Conservation (phyloP, 2,329 filamentous ascomycete species). For the Cladosporium cucumerinum region DNA sequence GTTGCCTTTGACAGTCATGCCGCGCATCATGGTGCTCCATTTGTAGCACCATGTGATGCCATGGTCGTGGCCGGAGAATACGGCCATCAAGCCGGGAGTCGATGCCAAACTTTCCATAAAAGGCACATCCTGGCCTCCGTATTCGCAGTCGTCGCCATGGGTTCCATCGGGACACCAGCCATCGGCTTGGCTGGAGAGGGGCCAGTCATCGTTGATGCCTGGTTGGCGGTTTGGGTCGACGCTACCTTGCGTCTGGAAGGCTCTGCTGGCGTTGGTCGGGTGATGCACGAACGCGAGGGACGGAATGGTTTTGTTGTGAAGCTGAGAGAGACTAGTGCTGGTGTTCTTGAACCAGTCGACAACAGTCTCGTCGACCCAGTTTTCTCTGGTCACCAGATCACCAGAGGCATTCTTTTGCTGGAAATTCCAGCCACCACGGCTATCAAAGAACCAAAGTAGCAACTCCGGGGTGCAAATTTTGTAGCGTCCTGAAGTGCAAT, state of each 20-base stretch:
- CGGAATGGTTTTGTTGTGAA: slow-evolving; percentile 37
- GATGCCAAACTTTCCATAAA: slow-evolving; percentile 62
- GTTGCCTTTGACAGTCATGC: slow-evolving; percentile 30
- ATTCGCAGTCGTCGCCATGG: slow-evolving; percentile 35
- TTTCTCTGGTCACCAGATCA: slow-evolving; percentile 33
- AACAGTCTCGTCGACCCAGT: slow-evolving; percentile 47
- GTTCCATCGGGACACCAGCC: slow-evolving; percentile 34
- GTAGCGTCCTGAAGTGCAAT: slow-evolving; percentile 17
- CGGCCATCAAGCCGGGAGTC: slow-evolving; percentile 53
- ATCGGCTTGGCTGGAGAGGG: slow-evolving; percentile 43
- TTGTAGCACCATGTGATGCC: slow-evolving; percentile 36
- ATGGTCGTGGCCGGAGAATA: slow-evolving; percentile 65
- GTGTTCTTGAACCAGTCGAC: slow-evolving; percentile 46
- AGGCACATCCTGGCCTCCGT: slow-evolving; percentile 50
- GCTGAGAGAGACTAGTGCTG: slow-evolving; percentile 16
- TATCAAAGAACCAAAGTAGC: slow-evolving; percentile 72
- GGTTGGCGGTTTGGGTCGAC: slow-evolving; percentile 44
- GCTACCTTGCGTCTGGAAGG: slow-evolving; percentile 41
- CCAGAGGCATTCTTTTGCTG: slow-evolving; percentile 35
- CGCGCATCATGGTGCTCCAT: slow-evolving; percentile 28
- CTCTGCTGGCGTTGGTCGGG: slow-evolving; percentile 43
- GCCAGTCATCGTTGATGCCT: slow-evolving; percentile 46
- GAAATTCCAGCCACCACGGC: slow-evolving; percentile 55
- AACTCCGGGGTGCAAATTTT: slow-evolving; percentile 35
- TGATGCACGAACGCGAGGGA: slow-evolving; percentile 57